Conservation (phyloP, 1,139 yeast genomes). For the Candida glucosophila region DNA sequence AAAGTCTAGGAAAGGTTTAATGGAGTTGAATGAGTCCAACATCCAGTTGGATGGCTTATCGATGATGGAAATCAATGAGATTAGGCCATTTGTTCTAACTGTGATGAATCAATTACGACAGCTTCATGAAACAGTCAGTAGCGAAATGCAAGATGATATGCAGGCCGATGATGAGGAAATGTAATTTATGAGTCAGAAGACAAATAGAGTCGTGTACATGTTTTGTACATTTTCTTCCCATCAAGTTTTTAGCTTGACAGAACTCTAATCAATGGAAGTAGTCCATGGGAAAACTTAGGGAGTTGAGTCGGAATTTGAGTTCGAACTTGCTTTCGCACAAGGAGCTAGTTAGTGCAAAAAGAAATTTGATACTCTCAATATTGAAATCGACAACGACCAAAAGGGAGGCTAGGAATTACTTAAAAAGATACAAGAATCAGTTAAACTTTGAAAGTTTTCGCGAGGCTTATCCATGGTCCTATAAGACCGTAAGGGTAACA, state of each 20-base stretch:
- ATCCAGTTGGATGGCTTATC: slow-evolving; percentile 79
- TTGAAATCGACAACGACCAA: slow-evolving; percentile 70
- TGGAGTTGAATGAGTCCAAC: slow-evolving; percentile 73
- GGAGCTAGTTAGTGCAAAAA: slow-evolving; percentile 26
- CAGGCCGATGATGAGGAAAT: slow-evolving; percentile 16
- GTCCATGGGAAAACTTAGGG: slow-evolving; percentile 23
- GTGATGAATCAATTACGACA: slow-evolving; percentile 72
- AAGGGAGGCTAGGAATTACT: slow-evolving; percentile 61
- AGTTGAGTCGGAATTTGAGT: slow-evolving; percentile 25
- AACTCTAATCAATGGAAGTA: too few relatives aligned
- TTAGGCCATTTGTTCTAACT: slow-evolving; percentile 69
- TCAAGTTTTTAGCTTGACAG: too few relatives aligned
- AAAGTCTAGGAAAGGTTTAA: slow-evolving; percentile 73
- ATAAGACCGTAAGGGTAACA: slow-evolving; percentile 6
- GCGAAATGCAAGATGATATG: slow-evolving; percentile 13
- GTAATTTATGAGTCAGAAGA: slow-evolving; percentile 1
- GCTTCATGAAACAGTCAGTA: slow-evolving; percentile 36
- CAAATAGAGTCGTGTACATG: slow-evolving; percentile 1
- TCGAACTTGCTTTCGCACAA: slow-evolving; percentile 31
- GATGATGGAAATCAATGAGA: slow-evolving; percentile 75
- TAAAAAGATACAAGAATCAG: slow-evolving; percentile 48
- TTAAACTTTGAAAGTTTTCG: slow-evolving; percentile 19
- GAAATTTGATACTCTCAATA: slow-evolving; percentile 58
- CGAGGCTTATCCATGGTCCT: too few relatives aligned
- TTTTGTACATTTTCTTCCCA: background rate